Conservation (phyloP, 352 stramenopile genomes). For the Albugo candida region DNA sequence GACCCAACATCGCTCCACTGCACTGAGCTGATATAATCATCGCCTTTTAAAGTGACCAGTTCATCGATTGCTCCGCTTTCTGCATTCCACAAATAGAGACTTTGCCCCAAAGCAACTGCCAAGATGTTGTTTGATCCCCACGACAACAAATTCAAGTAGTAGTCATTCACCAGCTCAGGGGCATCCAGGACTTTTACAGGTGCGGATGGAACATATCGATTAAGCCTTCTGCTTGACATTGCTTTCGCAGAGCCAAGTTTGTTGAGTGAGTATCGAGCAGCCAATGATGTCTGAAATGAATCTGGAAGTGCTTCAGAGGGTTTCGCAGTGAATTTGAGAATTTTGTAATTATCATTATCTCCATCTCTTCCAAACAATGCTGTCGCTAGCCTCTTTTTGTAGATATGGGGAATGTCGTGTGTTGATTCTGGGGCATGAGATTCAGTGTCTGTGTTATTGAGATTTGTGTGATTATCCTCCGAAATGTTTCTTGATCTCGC, state of each 20-base stretch:
- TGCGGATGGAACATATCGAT: slow-evolving; percentile 91
- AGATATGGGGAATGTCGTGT: slow-evolving; percentile 55
- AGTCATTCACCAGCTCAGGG: slow-evolving; percentile 86
- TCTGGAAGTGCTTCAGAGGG: slow-evolving; percentile 79
- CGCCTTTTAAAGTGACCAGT: slow-evolving; percentile 72
- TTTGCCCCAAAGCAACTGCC: slow-evolving; percentile 76
- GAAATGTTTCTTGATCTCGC: neutral
- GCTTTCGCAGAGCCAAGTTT: slow-evolving; percentile 50
- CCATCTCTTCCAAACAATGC: slow-evolving; percentile 58
- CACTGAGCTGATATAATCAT: slow-evolving; percentile 84
- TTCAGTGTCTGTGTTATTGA: no score
- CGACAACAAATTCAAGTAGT: slow-evolving; percentile 88
- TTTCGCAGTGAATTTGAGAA: slow-evolving; percentile 95
- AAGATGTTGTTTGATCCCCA: slow-evolving; percentile 84
- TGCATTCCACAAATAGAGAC: slow-evolving; percentile 88
- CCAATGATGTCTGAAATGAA: slow-evolving; percentile 91
- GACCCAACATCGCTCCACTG: slow-evolving; percentile 66
- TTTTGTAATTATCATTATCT: slow-evolving; percentile 75
- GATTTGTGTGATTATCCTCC: slow-evolving; percentile 1
- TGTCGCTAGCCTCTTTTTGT: slow-evolving; percentile 64
- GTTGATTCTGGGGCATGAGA: no score
- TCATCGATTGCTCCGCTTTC: slow-evolving; percentile 77
- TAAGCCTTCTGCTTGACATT: slow-evolving; percentile 71
- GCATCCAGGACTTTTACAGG: slow-evolving; percentile 89
- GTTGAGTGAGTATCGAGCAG: slow-evolving; percentile 90